Conservation (phyloP, 208 protist species). For the Crithidia bombi region DNA sequence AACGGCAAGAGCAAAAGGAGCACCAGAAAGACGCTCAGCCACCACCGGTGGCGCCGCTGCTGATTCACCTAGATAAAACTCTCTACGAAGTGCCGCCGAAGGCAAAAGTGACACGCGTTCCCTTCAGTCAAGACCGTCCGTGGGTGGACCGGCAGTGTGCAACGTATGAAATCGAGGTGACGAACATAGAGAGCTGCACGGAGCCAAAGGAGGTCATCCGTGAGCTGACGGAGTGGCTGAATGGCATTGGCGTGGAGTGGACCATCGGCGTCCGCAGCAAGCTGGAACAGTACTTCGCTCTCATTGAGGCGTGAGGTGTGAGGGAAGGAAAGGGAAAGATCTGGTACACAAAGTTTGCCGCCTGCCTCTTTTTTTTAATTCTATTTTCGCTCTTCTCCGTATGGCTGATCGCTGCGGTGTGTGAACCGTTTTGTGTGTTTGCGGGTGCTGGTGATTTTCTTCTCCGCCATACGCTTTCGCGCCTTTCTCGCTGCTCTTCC, state of each 20-base stretch:
- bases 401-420: no score
- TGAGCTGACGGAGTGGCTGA: constrained; percentile 49
- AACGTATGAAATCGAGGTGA: constrained; percentile 70
- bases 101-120: constrained; percentile 20
- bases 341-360: neutral
- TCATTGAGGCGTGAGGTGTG: constrained; percentile 15
- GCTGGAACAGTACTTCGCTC: constrained; percentile 64
- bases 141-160: constrained; percentile 35
- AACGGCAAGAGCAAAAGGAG: constrained; percentile 18
- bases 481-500: no score
- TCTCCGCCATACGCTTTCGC: no score
- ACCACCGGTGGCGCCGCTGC: constrained; percentile 36
- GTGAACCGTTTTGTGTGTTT: no score
- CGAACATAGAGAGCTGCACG: constrained; percentile 37
- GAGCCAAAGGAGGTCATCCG: constrained; percentile 37
- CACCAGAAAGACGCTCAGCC: neutral
- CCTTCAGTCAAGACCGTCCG: constrained; percentile 27
- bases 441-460: no score
- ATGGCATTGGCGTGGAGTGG: constrained; percentile 64
- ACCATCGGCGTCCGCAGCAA: constrained; percentile 54
- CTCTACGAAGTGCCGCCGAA: constrained; percentile 40
- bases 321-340: neutral
- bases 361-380: constrained; percentile 7
- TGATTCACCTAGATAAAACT: constrained; percentile 65
- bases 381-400: no score